Percentiles rank a stretch among this genome's conserved stretches.
Conservation (phyloP, 2,329 filamentous ascomycete genomes). For the Pseudogymnoascus sp. region DNA sequence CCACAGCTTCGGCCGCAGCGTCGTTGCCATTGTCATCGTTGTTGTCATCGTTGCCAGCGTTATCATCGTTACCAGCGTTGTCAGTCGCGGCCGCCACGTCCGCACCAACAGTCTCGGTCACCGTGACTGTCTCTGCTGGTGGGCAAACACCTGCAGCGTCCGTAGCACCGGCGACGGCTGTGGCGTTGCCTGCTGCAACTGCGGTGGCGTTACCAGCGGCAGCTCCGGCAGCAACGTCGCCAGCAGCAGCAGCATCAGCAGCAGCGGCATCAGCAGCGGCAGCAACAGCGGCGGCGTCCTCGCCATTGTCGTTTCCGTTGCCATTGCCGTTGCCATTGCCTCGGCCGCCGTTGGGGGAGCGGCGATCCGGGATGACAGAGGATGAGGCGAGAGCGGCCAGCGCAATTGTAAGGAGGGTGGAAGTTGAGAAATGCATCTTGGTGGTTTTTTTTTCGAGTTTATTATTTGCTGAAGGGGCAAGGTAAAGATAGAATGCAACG, state of each 20-base stretch:
- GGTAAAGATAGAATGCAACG: background rate
- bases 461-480: background rate
- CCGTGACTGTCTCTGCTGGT: background rate
- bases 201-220: background rate
- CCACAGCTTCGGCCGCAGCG: background rate
- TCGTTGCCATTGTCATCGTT: background rate
- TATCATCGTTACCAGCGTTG: background rate
- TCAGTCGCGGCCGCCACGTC: background rate
- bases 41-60: background rate
- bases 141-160: constrained; percentile 7
- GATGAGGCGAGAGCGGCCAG: constrained; percentile 4
- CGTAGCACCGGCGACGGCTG: background rate
- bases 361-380: background rate
- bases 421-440: background rate
- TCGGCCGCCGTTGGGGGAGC: background rate
- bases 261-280: background rate
- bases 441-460: background rate
- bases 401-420: background rate
- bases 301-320: background rate
- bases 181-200: background rate
- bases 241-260: background rate
- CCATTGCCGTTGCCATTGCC: background rate
- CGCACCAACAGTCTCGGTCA: background rate
- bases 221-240: background rate
- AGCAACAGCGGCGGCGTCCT: background rate